Evolutionary conservation across 2,329 filamentous ascomycete genomes (phyloP), one percentile per base, ranked within the genome.

Genomic region (Botrytis hyacinthi): DNA sequence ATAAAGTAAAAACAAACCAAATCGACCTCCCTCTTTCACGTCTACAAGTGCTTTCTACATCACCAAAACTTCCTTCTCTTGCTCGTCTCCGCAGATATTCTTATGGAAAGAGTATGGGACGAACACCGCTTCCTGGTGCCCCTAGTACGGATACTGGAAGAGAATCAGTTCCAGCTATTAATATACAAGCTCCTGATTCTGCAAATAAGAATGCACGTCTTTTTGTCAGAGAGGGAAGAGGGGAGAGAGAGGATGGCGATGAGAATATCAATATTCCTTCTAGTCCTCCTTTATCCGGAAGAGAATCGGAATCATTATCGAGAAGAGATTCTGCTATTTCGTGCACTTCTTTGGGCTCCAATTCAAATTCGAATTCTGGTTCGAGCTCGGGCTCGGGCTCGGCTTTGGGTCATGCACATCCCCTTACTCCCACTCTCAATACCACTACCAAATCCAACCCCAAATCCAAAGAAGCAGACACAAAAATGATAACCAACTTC

Each of bases 1-100:
- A 94, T 85, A 94, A 94, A 82, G 85, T 95, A 76, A 87, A 87
- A 73, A 94, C 92, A 2, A 90, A 92, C 74, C 92, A 95, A 82
- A 87, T 89, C 71, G 84, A 87, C 73, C 85, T 92, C 42, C 90
- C 91, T 1, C 86, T 93, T 75, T 85, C 89, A 72, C 83, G 88
- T 63, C 84, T 94, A 32, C 84, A 89, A 78, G 79, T 84, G 67
- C 81, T 82, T 63, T 73, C 75, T 75, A 72, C 73, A 54, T 59
- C 77, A 29, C 77, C 78, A 32, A 76, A 67, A 48, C 74, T 77
- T 29, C 71, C 74, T 20, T 72, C 35, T 70, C 68, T 18, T 70
- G 75, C 72, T 76, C 76, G 40, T 54, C 65, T 59, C 51, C 42
- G 60, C 42, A 16, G 32, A 42, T 57, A 57, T 32, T 57, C 48